These are phyloP conservation scores for Cryoendolithus antarcticus DNA, from an alignment of 2,329 filamentous ascomycete genomes.

Conservation along the genomic window DNA sequence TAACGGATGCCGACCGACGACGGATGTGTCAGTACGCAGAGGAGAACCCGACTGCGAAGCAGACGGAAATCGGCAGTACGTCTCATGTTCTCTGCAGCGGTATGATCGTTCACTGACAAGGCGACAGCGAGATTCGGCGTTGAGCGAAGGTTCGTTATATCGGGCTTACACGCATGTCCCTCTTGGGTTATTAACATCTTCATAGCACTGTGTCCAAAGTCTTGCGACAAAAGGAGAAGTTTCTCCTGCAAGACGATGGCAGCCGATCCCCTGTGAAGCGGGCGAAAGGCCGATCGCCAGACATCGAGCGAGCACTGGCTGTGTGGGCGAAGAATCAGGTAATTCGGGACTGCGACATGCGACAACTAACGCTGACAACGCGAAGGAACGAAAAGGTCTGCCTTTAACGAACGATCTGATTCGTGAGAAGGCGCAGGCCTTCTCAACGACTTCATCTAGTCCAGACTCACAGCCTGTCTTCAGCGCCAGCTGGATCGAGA, in stretches of 20 bases:
- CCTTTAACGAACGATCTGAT: constrained; percentile 70
- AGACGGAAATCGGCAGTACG: constrained; percentile 86
- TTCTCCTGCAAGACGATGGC: constrained; percentile 69
- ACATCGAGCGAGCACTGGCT: constrained; percentile 81
- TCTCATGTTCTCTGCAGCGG: constrained; percentile 4
- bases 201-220: constrained; percentile 96
- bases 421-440: constrained; percentile 70
- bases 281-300: constrained; percentile 71
- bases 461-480: constrained; percentile 61
- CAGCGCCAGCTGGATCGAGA: constrained; percentile 74
- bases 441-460: constrained; percentile 51
- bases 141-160: constrained; percentile 68
- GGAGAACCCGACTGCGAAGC: constrained; percentile 79
- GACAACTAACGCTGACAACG: background rate
- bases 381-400: constrained; percentile 59
- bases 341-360: background rate
- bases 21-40: constrained; percentile 91
- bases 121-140: constrained; percentile 72
- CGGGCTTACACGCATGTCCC: constrained; percentile 1
- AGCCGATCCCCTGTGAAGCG: constrained; percentile 70
- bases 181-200: background rate
- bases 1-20: constrained; percentile 81
- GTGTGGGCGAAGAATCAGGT: constrained; percentile 66
- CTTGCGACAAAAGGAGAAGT: constrained; percentile 85
- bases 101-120: constrained; percentile 19